phyloP scores from a whole-genome alignment of 2,329 filamentous ascomycete species.

The Neoscytalidium dimidiatum region DNA sequence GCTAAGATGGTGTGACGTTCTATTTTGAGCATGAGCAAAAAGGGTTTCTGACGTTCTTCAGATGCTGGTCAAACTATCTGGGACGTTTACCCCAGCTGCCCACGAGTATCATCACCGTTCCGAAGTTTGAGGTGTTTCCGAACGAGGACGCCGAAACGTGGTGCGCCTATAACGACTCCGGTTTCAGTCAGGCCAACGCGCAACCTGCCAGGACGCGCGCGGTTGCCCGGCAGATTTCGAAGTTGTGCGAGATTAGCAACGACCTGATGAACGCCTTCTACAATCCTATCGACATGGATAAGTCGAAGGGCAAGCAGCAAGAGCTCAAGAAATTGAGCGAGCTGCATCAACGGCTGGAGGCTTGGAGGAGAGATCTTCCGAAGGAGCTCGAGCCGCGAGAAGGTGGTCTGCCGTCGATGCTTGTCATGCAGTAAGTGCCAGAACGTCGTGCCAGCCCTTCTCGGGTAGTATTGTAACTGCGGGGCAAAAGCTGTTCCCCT shows the following conservation, averaged over 20 bases:
- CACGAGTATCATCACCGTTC: slow-evolving; percentile 75
- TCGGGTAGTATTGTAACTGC: too few species aligned
- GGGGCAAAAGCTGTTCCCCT: background rate
- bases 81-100: slow-evolving; percentile 87
- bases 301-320: slow-evolving; percentile 69
- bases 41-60: slow-evolving; percentile 29
- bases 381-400: slow-evolving; percentile 87
- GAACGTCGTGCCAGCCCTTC: background rate
- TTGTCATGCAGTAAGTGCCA: slow-evolving; percentile 78
- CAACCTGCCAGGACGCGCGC: slow-evolving; percentile 84
- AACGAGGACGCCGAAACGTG: slow-evolving; percentile 83
- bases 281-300: slow-evolving; percentile 68
- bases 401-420: slow-evolving; percentile 81
- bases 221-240: slow-evolving; percentile 77
- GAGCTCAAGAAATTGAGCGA: slow-evolving; percentile 93
- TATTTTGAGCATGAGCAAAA: background rate
- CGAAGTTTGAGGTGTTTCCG: slow-evolving; percentile 89
- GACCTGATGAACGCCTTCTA: slow-evolving; percentile 91
- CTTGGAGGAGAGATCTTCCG: slow-evolving; percentile 83
- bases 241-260: slow-evolving; percentile 89
- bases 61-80: slow-evolving; percentile 95
- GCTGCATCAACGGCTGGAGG: slow-evolving; percentile 83
- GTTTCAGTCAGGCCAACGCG: slow-evolving; percentile 69
- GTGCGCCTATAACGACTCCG: slow-evolving; percentile 85
- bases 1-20: background rate